Evolutionary conservation across 306 rosid genomes (phyloP), one percentile per base, ranked within the genome.

Genomic region (Dalbergia cultrata): DNA sequence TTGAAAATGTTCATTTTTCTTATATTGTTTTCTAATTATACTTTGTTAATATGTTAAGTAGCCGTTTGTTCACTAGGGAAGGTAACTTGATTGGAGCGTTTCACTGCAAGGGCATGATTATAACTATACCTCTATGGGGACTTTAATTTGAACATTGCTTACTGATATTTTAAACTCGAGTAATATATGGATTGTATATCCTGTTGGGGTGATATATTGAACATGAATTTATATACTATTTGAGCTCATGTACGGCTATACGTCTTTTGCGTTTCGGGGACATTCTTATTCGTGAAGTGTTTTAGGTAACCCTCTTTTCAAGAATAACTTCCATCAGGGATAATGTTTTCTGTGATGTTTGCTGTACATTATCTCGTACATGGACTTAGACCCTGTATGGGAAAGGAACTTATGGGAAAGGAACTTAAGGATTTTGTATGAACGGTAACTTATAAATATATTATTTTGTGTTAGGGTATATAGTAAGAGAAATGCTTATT

Each of bases 141-240:
- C 10, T 59, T 52, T 53, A 18, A 52, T 44, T 78, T 78, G 44
- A 18, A 66, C 41, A 21, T 31, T 78, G 17, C 37, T 61, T 14
- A 26, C 31, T 14, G 59, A 33, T 33, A 13, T 44, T 21, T 60
- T 56, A 56, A 19, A 10, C 66, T 13, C 13, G 13, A 11, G 19
- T 31, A 58, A 44, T n/a, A 8, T 47, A 44, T 58, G 18, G 61
- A 33, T 43, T 41, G 47, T n/a, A 6, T 31, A 60, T 72, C 66
- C 3, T 79, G n/a, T 60, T 35, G 45, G n/a, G 52, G 57, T 49
- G 67, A 31, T 74, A 19, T 56, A 50, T 73, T 11, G 61, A 66
- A 66, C 17, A 18, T 34, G 26, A 71, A 8, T 18, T 12, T 49
- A 11, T 62, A n/a, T n/a, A n/a, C n/a, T n/a, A n/a, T n/a, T n/a